Conservation (phyloP, 495 filamentous ascomycete genomes). For the Penicillium turbatum region DNA sequence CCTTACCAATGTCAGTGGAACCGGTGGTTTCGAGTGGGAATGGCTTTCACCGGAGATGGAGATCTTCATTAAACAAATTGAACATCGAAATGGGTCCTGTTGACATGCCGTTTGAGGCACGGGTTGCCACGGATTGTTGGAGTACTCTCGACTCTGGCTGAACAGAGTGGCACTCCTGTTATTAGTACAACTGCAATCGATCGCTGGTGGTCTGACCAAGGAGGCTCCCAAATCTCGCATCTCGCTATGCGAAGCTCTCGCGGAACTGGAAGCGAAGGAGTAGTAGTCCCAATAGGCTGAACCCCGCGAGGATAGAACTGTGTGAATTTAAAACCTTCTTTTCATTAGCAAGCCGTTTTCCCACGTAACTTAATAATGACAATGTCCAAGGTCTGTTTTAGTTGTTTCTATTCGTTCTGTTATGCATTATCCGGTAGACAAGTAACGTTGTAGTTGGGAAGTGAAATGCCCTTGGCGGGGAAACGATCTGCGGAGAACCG, state of each 20-base stretch:
- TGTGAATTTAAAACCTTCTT: no score
- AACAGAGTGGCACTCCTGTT: slow-evolving; percentile 5
- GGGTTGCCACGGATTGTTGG: slow-evolving; percentile 18
- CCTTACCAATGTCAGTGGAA: slow-evolving; percentile 20
- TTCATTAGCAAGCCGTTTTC: no score
- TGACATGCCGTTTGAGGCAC: slow-evolving; percentile 5
- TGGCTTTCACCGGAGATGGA: slow-evolving; percentile 20
- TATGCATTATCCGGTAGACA: no score
- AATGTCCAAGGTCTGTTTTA: no score
- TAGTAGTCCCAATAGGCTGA: no score
- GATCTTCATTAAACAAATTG: slow-evolving; percentile 1
- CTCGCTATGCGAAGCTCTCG: not conserved
- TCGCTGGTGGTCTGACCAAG: slow-evolving; percentile 14
- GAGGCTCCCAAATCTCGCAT: slow-evolving; percentile 11
- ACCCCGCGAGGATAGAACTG: no score
- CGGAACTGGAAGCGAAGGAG: no score
- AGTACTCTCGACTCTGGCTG: slow-evolving; percentile 15
- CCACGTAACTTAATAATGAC: no score
- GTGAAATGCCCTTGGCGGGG: slow-evolving; percentile 18
- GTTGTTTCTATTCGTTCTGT: no score
- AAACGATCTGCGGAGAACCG: slow-evolving; percentile 27
- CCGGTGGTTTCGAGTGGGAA: slow-evolving; percentile 18
- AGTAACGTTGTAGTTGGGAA: not conserved
- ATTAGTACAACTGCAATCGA: slow-evolving; percentile 3
- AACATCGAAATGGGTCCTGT: slow-evolving; percentile 3